A percentile compares a stretch with the other conserved stretches of the same genome.
These are phyloP conservation scores for Kazachstania bromeliacearum DNA, from an alignment of 805 yeast genomes.

Conservation along the genomic window DNA sequence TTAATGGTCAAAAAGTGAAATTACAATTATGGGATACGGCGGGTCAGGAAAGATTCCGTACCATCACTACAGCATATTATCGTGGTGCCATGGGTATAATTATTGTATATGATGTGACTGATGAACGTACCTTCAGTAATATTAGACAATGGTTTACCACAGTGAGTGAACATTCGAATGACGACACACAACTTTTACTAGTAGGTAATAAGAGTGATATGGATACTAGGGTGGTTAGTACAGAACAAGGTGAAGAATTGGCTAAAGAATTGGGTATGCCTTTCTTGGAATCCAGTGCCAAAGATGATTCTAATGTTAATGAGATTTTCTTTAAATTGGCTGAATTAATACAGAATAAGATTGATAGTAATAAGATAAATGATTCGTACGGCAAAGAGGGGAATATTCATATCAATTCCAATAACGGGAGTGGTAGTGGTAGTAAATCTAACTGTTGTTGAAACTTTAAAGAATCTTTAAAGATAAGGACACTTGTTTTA, in stretches of 20 bases:
- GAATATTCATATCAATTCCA: conserved; percentile 18
- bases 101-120: conserved; percentile 73
- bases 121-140: conserved; percentile 83
- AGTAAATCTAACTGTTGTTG: conserved; percentile 44
- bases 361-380: conserved; percentile 60
- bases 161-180: conserved; percentile 92
- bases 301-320: conserved; percentile 83
- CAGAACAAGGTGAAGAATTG: conserved; percentile 81
- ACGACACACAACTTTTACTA: conserved; percentile 87
- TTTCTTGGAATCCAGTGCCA: conserved; percentile 92
- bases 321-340: conserved; percentile 86
- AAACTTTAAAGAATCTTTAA: no score
- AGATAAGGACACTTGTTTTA: no score
- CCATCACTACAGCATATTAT: conserved; percentile 86
- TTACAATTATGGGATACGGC: conserved; percentile 96
- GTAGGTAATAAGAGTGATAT: conserved; percentile 96
- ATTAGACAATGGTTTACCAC: conserved; percentile 92
- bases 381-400: conserved; percentile 43
- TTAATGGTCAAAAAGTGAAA: conserved; percentile 85
- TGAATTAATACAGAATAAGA: conserved; percentile 72
- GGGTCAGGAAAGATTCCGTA: conserved; percentile 89
- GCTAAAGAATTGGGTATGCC: conserved; percentile 83
- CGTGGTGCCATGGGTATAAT: conserved; percentile 86
- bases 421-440: conserved; percentile 28
- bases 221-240: conserved; percentile 71